A percentile compares a stretch with the other conserved stretches of the same genome.
These are phyloP conservation scores for Lactarius deliciosus DNA, from an alignment of 768 basidiomycete genomes.

Conservation along the genomic window DNA sequence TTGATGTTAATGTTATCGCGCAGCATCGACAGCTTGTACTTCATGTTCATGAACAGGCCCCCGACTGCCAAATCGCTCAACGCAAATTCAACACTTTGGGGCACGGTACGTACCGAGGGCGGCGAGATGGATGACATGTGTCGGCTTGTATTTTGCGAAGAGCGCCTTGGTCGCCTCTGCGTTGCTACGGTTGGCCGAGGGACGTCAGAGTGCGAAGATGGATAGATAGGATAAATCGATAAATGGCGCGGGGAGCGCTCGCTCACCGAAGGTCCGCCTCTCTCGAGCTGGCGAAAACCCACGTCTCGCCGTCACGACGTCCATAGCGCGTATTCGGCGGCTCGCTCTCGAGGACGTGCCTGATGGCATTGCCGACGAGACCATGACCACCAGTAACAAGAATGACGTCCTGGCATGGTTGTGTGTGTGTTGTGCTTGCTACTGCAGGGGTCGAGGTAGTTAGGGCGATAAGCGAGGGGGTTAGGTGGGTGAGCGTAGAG, in stretches of 20 bases:
- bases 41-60: slow-evolving; percentile 94
- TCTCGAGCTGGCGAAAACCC: slow-evolving; percentile 77
- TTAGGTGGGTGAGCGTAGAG: background rate
- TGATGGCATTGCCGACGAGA: slow-evolving; percentile 80
- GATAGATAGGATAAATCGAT: background rate
- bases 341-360: slow-evolving; percentile 75
- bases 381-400: slow-evolving; percentile 86
- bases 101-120: slow-evolving; percentile 62
- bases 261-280: slow-evolving; percentile 82
- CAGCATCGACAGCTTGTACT: slow-evolving; percentile 90
- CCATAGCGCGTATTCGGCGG: slow-evolving; percentile 77
- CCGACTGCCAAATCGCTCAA: slow-evolving; percentile 57
- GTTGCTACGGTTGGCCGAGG: slow-evolving; percentile 58
- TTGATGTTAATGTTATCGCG: slow-evolving; percentile 95
- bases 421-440: background rate
- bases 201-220: slow-evolving; percentile 60
- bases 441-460: background rate
- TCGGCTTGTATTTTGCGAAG: slow-evolving; percentile 90
- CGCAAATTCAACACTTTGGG: background rate
- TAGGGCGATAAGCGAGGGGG: background rate
- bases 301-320: slow-evolving; percentile 69
- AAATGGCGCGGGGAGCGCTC: slow-evolving; percentile 31
- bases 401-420: slow-evolving; percentile 43
- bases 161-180: slow-evolving; percentile 63
- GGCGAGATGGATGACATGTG: slow-evolving; percentile 94